phyloP scores from a whole-genome alignment of 257 asterid genomes.

The Penstemon davidsonii region DNA sequence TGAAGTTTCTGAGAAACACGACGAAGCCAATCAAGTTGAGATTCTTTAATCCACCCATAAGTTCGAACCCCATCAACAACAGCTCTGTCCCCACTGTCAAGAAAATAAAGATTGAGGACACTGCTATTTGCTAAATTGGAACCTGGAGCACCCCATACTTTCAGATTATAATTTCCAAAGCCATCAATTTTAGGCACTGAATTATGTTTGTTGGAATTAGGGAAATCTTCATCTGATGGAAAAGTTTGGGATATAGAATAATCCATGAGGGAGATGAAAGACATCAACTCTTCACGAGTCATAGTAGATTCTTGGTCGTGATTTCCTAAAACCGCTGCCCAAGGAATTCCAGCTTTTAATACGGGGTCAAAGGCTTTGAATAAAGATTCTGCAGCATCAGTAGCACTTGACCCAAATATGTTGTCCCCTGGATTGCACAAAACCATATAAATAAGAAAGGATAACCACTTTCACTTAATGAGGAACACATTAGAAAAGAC shows the following conservation, averaged over 20 bases:
- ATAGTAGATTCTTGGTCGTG: slow-evolving; percentile 97
- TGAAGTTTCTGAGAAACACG: slow-evolving; percentile 43
- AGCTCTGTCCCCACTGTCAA: slow-evolving; percentile 94
- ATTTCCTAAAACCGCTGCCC: slow-evolving; percentile 96
- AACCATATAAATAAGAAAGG: slow-evolving; percentile 20
- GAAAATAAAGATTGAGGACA: slow-evolving; percentile 75
- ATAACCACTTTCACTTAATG: slow-evolving; percentile 8
- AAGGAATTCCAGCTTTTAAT: slow-evolving; percentile 66
- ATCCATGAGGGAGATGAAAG: slow-evolving; percentile 91
- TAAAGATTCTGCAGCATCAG: slow-evolving; percentile 94
- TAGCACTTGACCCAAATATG: slow-evolving; percentile 79
- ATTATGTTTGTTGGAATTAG: slow-evolving; percentile 31
- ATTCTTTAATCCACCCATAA: slow-evolving; percentile 90
- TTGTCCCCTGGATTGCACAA: slow-evolving; percentile 66
- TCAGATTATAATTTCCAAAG: slow-evolving; percentile 80
- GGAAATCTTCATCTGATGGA: slow-evolving; percentile 52
- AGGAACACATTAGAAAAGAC: not conserved
- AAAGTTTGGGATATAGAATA: slow-evolving; percentile 75
- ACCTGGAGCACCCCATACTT: slow-evolving; percentile 75
- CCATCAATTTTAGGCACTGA: slow-evolving; percentile 54
- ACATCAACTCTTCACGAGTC: slow-evolving; percentile 89
- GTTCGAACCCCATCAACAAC: slow-evolving; percentile 65
- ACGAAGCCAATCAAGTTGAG: slow-evolving; percentile 88
- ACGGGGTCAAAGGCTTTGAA: slow-evolving; percentile 71
- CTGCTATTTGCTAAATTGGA: slow-evolving; percentile 65